Percentiles rank a stretch among this genome's conserved stretches.
Evolutionary conservation across 2,329 filamentous ascomycete genomes (phyloP).

Genomic region (Elsinoe necatrix): DNA sequence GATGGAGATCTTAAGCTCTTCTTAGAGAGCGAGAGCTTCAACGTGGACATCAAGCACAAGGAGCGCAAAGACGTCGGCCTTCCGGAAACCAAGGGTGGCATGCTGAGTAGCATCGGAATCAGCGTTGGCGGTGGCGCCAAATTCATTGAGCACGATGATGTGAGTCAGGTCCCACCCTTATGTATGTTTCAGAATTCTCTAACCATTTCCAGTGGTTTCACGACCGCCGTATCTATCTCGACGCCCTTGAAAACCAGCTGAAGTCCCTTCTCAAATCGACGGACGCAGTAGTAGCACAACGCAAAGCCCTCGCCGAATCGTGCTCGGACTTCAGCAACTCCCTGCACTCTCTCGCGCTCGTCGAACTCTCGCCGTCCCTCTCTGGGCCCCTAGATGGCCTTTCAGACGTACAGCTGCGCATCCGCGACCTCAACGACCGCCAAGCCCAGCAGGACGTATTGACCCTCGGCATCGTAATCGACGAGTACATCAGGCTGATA

Average conservation of each 20-base stretch:
- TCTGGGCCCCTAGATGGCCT: conserved; percentile 84
- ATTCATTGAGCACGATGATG: conserved; percentile 96
- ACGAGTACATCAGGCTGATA: conserved; percentile 95
- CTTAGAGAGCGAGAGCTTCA: conserved; percentile 91
- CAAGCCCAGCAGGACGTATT: conserved; percentile 96
- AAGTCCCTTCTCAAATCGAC: conserved; percentile 87
- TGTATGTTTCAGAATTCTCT: conserved; percentile 20
- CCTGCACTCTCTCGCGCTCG: conserved; percentile 81
- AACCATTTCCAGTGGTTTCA: conserved; percentile 71
- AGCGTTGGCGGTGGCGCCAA: conserved; percentile 67
- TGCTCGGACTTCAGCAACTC: conserved; percentile 90
- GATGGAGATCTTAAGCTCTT: conserved; percentile 94
- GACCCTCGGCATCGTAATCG: conserved; percentile 92
- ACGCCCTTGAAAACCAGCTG: conserved; percentile 84
- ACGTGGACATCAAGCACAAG: conserved; percentile 94
- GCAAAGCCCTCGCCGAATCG: conserved; percentile 87
- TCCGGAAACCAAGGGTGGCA: conserved; percentile 73
- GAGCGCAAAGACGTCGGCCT: conserved; percentile 65
- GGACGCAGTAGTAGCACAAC: conserved; percentile 83
- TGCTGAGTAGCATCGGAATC: conserved; percentile 77
- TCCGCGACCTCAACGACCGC: conserved; percentile 88
- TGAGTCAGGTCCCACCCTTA: conserved; percentile 38
- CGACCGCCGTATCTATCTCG: conserved; percentile 87
- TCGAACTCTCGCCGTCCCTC: conserved; percentile 81
- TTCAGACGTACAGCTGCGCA: conserved; percentile 86